These are phyloP conservation scores for Penicillium sp. DNA, from an alignment of 2,329 filamentous ascomycete species.

Conservation along the genomic window DNA sequence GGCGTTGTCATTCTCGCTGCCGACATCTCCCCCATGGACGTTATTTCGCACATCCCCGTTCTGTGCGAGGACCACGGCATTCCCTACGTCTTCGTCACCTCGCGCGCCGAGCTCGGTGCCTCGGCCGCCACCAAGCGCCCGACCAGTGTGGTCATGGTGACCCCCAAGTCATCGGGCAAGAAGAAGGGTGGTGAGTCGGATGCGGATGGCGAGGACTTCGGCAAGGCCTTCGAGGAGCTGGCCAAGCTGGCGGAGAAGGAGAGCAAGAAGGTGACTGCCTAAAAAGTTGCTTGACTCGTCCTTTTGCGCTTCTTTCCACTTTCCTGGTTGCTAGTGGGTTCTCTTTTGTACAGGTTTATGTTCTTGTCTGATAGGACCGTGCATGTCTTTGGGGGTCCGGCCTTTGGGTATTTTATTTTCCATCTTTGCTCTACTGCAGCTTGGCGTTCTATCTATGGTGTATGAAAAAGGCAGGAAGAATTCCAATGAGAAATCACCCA, in stretches of 20 bases:
- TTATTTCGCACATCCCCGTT: conserved; percentile 96
- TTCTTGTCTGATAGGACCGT: conserved; percentile 36
- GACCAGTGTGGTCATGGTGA: conserved; percentile 90
- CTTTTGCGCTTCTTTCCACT: conserved; percentile 23
- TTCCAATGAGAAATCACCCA: conserved; percentile 27
- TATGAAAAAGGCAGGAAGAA: conserved; percentile 41
- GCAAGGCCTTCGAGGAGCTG: conserved; percentile 55
- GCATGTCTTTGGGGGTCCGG: conserved; percentile 41
- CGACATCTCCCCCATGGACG: conserved; percentile 97
- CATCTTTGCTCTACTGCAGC: conserved; percentile 37
- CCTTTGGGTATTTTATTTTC: conserved; percentile 37
- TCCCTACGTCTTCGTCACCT: conserved; percentile 92
- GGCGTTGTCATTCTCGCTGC: conserved; percentile 86
- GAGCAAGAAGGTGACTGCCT: conserved; percentile 55
- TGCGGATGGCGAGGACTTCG: conserved; percentile 50
- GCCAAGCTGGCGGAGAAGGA: conserved; percentile 60
- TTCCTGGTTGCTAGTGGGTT: conserved; percentile 29
- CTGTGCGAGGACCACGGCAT: conserved; percentile 98
- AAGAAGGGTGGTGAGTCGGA: conserved; percentile 48
- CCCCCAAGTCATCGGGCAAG: conserved; percentile 50
- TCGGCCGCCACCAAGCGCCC: conserved; percentile 94
- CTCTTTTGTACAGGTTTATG: conserved; percentile 40
- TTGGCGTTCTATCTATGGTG: conserved; percentile 41
- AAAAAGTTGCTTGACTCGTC: conserved; percentile 22
- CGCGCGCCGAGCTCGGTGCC: conserved; percentile 87